These are phyloP conservation scores for Penicillium sp. DNA, from an alignment of 2,329 filamentous ascomycete genomes.

Conservation along the genomic window DNA sequence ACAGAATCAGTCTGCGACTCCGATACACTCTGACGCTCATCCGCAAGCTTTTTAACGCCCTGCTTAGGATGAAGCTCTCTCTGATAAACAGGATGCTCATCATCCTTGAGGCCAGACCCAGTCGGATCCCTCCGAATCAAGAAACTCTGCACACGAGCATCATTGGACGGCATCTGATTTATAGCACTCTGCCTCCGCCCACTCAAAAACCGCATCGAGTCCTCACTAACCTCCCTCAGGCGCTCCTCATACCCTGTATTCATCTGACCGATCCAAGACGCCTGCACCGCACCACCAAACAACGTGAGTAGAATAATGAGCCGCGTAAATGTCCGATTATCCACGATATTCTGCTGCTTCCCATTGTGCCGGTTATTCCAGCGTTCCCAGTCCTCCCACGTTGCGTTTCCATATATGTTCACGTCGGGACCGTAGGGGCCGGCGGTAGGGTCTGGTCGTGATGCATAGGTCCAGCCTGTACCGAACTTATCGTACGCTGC, in stretches of 20 bases:
- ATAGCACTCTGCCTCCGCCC: constrained; percentile 54
- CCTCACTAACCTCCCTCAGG: constrained; percentile 65
- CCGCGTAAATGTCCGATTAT: constrained; percentile 74
- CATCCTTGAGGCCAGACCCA: constrained; percentile 46
- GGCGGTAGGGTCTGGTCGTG: constrained; percentile 57
- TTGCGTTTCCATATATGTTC: constrained; percentile 70
- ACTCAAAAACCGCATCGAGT: constrained; percentile 58
- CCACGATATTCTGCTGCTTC: constrained; percentile 58
- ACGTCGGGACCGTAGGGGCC: constrained; percentile 45
- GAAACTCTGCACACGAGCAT: constrained; percentile 75
- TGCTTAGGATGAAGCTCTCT: constrained; percentile 28
- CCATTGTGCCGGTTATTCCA: constrained; percentile 63
- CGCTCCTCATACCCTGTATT: constrained; percentile 65
- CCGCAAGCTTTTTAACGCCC: background rate
- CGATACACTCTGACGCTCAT: background rate
- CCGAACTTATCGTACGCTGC: constrained; percentile 80
- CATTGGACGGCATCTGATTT: constrained; percentile 47
- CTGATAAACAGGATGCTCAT: constrained; percentile 44
- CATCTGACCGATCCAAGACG: constrained; percentile 65
- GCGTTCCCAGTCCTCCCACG: constrained; percentile 96
- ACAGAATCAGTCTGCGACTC: background rate
- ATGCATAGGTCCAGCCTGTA: constrained; percentile 69
- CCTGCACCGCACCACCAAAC: constrained; percentile 71
- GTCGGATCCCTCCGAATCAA: constrained; percentile 68
- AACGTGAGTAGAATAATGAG: constrained; percentile 70